A percentile compares a stretch with the other conserved stretches of the same genome.
Conservation (phyloP, 371 early-diverging fungal species). For the Rhizomucor pusillus region DNA sequence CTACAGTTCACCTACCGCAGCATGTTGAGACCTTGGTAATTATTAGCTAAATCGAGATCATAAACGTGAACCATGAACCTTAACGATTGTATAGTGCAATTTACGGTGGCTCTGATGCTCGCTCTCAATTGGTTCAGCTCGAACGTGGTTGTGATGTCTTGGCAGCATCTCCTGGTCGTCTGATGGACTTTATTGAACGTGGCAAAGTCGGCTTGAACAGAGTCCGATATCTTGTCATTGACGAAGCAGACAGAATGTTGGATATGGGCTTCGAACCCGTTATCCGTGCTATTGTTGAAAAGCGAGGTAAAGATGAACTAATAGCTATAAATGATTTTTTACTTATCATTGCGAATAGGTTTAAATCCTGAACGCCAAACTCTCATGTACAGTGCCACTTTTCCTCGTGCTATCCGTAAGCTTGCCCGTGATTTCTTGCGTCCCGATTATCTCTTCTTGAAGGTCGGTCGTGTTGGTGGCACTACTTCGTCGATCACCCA, state of each 20-base stretch:
- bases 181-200: conserved; percentile 91
- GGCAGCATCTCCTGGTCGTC: conserved; percentile 97
- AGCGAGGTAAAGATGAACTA: conserved; percentile 47
- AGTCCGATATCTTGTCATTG: conserved; percentile 90
- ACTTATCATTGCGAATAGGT: conserved; percentile 8
- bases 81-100: conserved; percentile 47
- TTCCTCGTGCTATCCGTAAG: conserved; percentile 90
- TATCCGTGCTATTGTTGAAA: conserved; percentile 87
- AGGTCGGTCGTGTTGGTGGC: conserved; percentile 55
- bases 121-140: conserved; percentile 83
- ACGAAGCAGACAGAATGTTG: conserved; percentile 98
- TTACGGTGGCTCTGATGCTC: conserved; percentile 92
- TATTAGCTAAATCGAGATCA: neutral
- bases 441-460: conserved; percentile 53
- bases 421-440: conserved; percentile 91
- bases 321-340: neutral
- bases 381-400: conserved; percentile 98
- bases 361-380: conserved; percentile 88
- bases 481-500: conserved; percentile 53
- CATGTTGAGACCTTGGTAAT: conserved; percentile 29
- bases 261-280: conserved; percentile 99
- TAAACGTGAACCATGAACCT: neutral
- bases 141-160: conserved; percentile 90
- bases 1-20: conserved; percentile 27
- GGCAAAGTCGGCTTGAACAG: conserved; percentile 74